Base-by-base conservation (phyloP, 2,329 filamentous ascomycete species). In the Fusarium denticulatum region DNA sequence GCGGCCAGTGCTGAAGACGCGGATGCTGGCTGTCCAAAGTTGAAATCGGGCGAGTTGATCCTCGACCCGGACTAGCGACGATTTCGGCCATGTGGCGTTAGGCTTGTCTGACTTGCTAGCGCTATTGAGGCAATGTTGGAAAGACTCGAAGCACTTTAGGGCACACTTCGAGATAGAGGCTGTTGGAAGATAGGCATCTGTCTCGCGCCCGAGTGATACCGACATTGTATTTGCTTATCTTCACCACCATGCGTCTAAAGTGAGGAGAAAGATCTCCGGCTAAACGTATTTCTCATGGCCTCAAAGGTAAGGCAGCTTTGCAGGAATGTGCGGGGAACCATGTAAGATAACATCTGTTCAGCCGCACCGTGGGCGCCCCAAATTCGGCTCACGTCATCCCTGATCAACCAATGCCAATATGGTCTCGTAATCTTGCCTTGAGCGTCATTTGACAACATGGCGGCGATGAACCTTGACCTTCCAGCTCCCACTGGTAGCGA, bases 171-270 rank as follows among this genome's bases (percentile, higher is more conserved):
- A 4, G 3, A 40, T 20, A 1, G 7, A 4, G 9, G 37, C 7
- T 1, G 0, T 40, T 22, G 8, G 37, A 14, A 20, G 0, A 40
- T 40, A 13, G 7, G 0, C 7, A 0, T 5, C 40, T 8, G 40
- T 24, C 40, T 43, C n/a, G 14, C 9, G 6, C 4, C 9, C 0
- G 15, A 1, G 14, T 3, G 15, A 7, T 0, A 7, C 1, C 0
- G 40, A 24, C 40, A 43, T 43, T 0, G 0, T 43, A 5, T 18
- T 24, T 43, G 6, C n/a, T 0, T 24, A 1, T 7, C 9, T 24
- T 42, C 0, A n/a, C 12, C 40, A 42, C 0, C 1, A 16, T 5
- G n/a, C 5, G 24, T 16, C 0, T 1, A 2, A 40, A 0, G 12
- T 40, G 37, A 40, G 37, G 37, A 22, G 37, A 39, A 34, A 7